These are phyloP conservation scores for Suillus weaverae DNA, from an alignment of 768 basidiomycete species.

Conservation along the genomic window DNA sequence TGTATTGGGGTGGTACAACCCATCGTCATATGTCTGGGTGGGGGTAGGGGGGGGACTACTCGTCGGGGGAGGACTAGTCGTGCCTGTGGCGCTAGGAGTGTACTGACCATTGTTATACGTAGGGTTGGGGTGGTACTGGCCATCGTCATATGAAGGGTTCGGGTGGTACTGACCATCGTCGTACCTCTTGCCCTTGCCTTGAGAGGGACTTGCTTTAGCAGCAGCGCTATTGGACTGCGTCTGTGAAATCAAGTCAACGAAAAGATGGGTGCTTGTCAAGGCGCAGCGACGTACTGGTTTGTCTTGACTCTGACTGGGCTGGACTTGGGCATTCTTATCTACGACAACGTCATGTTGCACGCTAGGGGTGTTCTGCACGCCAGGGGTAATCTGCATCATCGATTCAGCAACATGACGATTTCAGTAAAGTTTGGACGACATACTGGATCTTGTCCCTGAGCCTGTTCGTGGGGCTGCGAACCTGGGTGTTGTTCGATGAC, in stretches of 20 bases:
- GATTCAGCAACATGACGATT: neutral
- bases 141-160: constrained; percentile 15
- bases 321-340: neutral
- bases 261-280: neutral
- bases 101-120: constrained; percentile 19
- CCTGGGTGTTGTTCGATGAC: neutral
- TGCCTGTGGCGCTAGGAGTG: neutral
- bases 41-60: neutral
- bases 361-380: neutral
- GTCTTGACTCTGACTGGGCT: neutral
- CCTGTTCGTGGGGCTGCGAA: neutral
- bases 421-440: neutral
- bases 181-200: constrained; percentile 4
- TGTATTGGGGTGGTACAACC: constrained; percentile 11
- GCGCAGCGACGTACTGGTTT: neutral
- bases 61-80: neutral
- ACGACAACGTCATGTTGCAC: neutral
- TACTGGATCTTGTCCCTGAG: constrained; percentile 1
- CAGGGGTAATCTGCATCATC: neutral
- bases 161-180: constrained; percentile 18
- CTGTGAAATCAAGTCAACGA: neutral
- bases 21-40: constrained; percentile 9
- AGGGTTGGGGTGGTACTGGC: constrained; percentile 22
- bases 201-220: neutral
- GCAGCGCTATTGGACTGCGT: neutral